Evolutionary conservation across 2,329 filamentous ascomycete species (phyloP).

Genomic region (Daldinia sp.): DNA sequence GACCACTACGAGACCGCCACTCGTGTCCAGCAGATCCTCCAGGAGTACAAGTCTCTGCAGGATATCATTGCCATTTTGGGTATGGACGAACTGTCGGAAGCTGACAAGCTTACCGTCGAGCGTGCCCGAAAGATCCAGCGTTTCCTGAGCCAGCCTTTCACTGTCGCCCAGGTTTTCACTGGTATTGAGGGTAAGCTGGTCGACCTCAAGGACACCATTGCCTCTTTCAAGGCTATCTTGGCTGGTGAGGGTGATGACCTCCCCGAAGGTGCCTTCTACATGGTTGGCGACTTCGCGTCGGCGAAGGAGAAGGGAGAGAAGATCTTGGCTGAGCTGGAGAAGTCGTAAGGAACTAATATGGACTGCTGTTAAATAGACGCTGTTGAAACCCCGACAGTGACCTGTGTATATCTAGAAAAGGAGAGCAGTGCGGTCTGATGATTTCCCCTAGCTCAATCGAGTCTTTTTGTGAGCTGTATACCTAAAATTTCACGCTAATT

Average conservation of each 20-base stretch:
- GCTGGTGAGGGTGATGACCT: conserved; percentile 94
- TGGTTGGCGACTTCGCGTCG: conserved; percentile 96
- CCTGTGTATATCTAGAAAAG: conserved; percentile 71
- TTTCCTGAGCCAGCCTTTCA: conserved; percentile 99
- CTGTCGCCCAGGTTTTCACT: conserved; percentile 85
- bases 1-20: conserved; percentile 97
- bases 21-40: conserved; percentile 98
- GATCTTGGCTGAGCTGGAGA: conserved; percentile 95
- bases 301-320: conserved; percentile 98
- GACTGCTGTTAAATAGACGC: conserved; percentile 53
- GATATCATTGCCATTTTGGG: conserved; percentile 99
- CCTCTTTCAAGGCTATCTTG: conserved; percentile 97
- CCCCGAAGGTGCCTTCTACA: conserved; percentile 95
- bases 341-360: conserved; percentile 59
- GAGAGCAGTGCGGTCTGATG: conserved; percentile 58
- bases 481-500: conserved; percentile 57
- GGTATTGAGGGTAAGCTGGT: conserved; percentile 96
- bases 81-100: conserved; percentile 99
- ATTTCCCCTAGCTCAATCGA: conserved; percentile 66
- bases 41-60: conserved; percentile 99
- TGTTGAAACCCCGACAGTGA: conserved; percentile 53
- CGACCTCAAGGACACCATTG: conserved; percentile 98
- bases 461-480: conserved; percentile 73
- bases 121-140: conserved; percentile 99
- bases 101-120: conserved; percentile 99